These are phyloP conservation scores for Evernia prunastri DNA, from an alignment of 495 filamentous ascomycete species.

Conservation along the genomic window DNA sequence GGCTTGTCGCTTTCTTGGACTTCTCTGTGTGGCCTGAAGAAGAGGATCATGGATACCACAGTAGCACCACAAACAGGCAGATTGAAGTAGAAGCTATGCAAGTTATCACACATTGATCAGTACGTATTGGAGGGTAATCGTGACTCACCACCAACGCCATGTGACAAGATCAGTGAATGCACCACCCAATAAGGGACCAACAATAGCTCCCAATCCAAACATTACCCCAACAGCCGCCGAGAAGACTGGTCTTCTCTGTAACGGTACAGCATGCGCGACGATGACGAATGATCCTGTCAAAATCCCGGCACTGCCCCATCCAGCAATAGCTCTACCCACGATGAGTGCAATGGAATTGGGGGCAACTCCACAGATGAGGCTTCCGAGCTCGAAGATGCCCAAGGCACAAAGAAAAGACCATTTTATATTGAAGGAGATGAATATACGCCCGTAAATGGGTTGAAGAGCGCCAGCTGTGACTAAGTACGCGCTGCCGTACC, in stretches of 20 bases:
- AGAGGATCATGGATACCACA: conserved; percentile 44
- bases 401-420: conserved; percentile 46
- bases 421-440: conserved; percentile 31
- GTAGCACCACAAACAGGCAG: conserved; percentile 49
- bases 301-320: conserved; percentile 30
- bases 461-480: conserved; percentile 43
- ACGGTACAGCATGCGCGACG: conserved; percentile 30
- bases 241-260: conserved; percentile 30
- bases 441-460: conserved; percentile 30
- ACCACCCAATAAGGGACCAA: conserved; percentile 50
- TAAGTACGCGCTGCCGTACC: conserved; percentile 50
- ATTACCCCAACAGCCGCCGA: conserved; percentile 36
- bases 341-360: conserved; percentile 28
- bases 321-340: conserved; percentile 33
- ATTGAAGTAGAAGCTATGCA: conserved; percentile 45
- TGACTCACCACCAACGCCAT: conserved; percentile 62
- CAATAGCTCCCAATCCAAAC: conserved; percentile 35
- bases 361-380: conserved; percentile 37
- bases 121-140: background rate
- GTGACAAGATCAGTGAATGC: conserved; percentile 42
- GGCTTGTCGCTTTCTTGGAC: conserved; percentile 32
- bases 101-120: background rate
- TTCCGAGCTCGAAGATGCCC: conserved; percentile 66
- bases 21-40: conserved; percentile 36
- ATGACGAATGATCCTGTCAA: conserved; percentile 30